Base-by-base conservation (phyloP, 2,329 filamentous ascomycete genomes). In the Fusarium multiceps region DNA sequence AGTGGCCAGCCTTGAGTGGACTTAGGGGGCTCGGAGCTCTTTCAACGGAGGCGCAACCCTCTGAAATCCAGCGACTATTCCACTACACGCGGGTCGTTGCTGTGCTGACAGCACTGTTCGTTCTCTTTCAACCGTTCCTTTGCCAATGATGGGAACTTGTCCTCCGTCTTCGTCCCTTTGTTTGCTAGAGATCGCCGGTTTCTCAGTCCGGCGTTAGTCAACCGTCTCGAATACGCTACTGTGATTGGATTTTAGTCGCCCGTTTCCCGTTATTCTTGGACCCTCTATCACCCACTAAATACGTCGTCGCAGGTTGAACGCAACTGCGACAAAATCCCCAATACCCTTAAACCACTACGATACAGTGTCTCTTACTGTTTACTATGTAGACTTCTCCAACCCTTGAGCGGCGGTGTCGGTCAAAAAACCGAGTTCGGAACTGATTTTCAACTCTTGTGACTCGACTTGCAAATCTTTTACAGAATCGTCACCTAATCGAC, bases 341-440 rank as follows among this genome's bases (percentile, higher is more conserved):
- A 57, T 45, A 48, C 27, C 48, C 42, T 13, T 30, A 40, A 37
- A 20, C 34, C 27, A 32, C 59, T 60, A 56, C 48, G 42, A 55
- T 66, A 70, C 68, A 70, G 68, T 70, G 67, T 30, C 20, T 41
- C 1, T 25, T 12, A 68, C 66, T 68, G 66, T 68, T 42, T 59
- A 28, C 54, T 50, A 43, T 14, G 27, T 34, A 37, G 48, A 21
- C 16, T 28, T 40, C 45, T 25, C 41, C 34, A 27, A 53, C 16
- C 63, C 63, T 48, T 51, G 59, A 71, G 68, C 63, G 40, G 63
- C 59, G 51, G 63, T 68, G 68, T 71, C 63, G 63, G 59, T 71
- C 68, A 61, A 41, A 13, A 45, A 40, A 45, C 68, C 68, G 46
- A 65, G 55, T 68, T 62, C 21, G 63, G 68, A 41, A 45, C 61